Conservation (phyloP, 192 early-diverging fungal genomes). For the Coemansia guatemalensis region DNA sequence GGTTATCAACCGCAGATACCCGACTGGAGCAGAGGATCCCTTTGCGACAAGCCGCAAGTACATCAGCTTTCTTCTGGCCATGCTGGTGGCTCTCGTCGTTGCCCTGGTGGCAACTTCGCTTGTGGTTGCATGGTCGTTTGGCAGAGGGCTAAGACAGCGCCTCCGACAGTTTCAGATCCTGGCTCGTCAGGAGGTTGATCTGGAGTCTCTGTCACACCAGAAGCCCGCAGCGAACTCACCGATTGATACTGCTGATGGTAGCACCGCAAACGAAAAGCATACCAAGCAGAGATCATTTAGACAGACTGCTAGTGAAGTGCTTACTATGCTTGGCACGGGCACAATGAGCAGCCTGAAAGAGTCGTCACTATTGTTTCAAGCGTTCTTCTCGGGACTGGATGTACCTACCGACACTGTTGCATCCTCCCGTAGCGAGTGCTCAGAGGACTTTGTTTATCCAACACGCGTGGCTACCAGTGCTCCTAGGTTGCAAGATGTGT, state of each 20-base stretch:
- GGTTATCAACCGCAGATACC: conserved; percentile 8
- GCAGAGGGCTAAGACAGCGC: conserved; percentile 24
- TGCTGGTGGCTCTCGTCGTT: conserved; percentile 23
- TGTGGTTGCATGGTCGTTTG: conserved; percentile 26
- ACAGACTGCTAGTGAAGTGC: background rate
- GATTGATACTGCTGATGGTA: background rate
- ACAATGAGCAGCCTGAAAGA: conserved; percentile 33
- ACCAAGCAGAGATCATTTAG: background rate
- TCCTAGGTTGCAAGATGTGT: background rate
- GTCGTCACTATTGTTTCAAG: conserved; percentile 28
- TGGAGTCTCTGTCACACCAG: conserved; percentile 5
- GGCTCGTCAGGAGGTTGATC: conserved; percentile 22
- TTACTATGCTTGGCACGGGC: conserved; percentile 13
- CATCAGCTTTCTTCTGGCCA: conserved; percentile 19
- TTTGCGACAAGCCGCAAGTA: conserved; percentile 18
- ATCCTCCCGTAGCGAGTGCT: no score
- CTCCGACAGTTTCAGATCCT: conserved; percentile 37
- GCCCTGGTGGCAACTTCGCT: conserved; percentile 10
- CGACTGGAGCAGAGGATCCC: background rate
- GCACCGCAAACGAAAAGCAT: background rate
- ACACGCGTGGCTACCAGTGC: background rate
- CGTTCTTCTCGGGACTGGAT: conserved; percentile 31
- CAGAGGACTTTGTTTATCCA: no score
- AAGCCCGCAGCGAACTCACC: background rate
- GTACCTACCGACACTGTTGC: background rate